Percentiles rank a stretch among this genome's conserved stretches.
Evolutionary conservation across 2,329 filamentous ascomycete species (phyloP).

Genomic region (Aspergillus versicolor): DNA sequence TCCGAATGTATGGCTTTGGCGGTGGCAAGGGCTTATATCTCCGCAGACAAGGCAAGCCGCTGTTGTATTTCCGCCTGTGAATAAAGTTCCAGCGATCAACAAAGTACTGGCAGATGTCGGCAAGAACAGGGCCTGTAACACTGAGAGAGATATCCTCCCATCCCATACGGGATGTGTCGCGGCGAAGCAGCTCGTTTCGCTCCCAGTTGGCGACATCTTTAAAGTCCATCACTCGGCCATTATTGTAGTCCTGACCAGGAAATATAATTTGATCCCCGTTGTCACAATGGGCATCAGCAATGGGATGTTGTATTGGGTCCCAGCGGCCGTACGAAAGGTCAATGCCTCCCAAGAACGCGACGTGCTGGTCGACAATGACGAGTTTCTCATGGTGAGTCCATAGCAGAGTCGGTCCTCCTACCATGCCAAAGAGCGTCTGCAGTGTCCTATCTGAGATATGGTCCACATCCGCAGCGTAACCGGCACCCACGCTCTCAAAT

Average conservation of each 20-base stretch:
- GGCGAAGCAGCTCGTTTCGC: not conserved
- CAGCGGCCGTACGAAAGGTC: not conserved
- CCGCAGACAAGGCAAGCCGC: not conserved
- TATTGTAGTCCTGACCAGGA: not conserved
- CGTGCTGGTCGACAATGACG: not conserved
- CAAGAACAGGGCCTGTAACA: not conserved
- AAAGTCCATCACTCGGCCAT: not conserved
- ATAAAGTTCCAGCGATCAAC: not conserved
- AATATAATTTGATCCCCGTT: not conserved
- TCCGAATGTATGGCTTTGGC: not conserved
- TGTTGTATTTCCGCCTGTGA: not conserved
- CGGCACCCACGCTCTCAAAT: not conserved
- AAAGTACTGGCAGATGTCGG: not conserved
- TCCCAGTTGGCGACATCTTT: not conserved
- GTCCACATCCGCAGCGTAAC: not conserved
- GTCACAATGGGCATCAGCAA: not conserved
- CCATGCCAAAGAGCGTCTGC: not conserved
- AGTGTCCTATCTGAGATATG: not conserved
- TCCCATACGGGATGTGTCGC: not conserved
- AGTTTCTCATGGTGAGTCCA: slow-evolving; percentile 1
- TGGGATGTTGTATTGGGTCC: not conserved
- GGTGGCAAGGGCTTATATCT: not conserved
- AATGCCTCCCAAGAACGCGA: not conserved
- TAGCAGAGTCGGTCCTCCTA: not conserved
- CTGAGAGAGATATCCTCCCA: slow-evolving; percentile 1